Conservation (phyloP, 805 yeast genomes). For the Diddensiella caesifluorescens region DNA sequence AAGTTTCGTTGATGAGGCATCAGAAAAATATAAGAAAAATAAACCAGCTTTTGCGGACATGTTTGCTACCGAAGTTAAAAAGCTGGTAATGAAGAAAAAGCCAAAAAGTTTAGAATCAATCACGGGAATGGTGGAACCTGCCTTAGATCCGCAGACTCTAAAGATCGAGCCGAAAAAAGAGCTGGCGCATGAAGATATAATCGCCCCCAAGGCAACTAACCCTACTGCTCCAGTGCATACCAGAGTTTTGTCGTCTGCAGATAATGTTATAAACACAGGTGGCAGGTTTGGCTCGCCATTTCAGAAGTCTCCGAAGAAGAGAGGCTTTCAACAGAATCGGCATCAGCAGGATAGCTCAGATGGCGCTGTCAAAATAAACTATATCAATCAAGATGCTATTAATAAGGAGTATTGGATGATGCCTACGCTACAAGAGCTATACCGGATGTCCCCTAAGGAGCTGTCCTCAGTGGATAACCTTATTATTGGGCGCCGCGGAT, state of each 20-base stretch:
- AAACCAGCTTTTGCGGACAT: neutral
- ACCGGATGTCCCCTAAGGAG: conserved; percentile 48
- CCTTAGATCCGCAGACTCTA: neutral
- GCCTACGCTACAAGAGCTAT: conserved; percentile 63
- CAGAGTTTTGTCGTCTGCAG: neutral
- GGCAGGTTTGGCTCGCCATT: conserved; percentile 5
- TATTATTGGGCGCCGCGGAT: conserved; percentile 65
- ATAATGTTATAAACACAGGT: neutral
- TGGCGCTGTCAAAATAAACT: neutral
- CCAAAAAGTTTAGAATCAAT: conserved; percentile 7
- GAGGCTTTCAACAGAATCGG: neutral
- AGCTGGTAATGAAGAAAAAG: conserved; percentile 11
- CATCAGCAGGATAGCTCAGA: neutral
- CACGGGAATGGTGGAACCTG: neutral
- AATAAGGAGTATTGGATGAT: conserved; percentile 66
- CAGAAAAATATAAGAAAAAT: neutral
- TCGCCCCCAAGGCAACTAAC: neutral
- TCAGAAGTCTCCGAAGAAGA: conserved; percentile 2
- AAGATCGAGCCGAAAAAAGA: neutral
- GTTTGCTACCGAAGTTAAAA: neutral
- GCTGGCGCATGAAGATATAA: no score
- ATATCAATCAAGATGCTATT: conserved; percentile 24
- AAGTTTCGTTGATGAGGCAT: neutral
- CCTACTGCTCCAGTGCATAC: no score
- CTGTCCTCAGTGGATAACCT: conserved; percentile 56